Conservation (phyloP, 306 rosid genomes). For the Mucuna pruriens region DNA sequence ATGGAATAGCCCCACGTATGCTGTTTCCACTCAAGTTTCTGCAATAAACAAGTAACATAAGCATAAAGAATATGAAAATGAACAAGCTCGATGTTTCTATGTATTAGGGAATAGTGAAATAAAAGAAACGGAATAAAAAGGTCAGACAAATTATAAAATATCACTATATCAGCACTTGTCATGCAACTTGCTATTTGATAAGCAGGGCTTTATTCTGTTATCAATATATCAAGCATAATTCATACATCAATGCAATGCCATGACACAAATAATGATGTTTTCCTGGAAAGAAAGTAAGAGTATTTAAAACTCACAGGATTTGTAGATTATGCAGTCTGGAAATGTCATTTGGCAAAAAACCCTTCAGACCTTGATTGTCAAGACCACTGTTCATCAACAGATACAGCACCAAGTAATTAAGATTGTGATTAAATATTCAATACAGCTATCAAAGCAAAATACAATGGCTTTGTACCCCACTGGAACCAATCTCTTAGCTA, state of each 20-base stretch:
- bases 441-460: constrained; percentile 15
- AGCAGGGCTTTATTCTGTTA: neutral
- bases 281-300: constrained; percentile 16
- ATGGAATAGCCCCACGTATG: constrained; percentile 80
- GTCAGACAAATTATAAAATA: constrained; percentile 10
- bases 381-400: constrained; percentile 77
- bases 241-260: constrained; percentile 19
- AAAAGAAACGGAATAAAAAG: neutral
- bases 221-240: neutral
- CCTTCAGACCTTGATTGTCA: constrained; percentile 90
- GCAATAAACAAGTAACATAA: constrained; percentile 26
- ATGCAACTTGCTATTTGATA: constrained; percentile 17
- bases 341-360: constrained; percentile 76
- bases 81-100: neutral
- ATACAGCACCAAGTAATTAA: constrained; percentile 43
- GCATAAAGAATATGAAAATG: constrained; percentile 44
- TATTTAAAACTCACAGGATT: constrained; percentile 69
- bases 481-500: constrained; percentile 13
- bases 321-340: constrained; percentile 76
- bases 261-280: constrained; percentile 6
- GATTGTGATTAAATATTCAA: constrained; percentile 36
- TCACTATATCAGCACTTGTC: constrained; percentile 1
- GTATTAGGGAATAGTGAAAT: constrained; percentile 13
- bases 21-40: constrained; percentile 95
- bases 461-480: constrained; percentile 21